These are phyloP conservation scores for Skeletonema tropicum DNA, from an alignment of 108 stramenopile genomes.

Conservation along the genomic window DNA sequence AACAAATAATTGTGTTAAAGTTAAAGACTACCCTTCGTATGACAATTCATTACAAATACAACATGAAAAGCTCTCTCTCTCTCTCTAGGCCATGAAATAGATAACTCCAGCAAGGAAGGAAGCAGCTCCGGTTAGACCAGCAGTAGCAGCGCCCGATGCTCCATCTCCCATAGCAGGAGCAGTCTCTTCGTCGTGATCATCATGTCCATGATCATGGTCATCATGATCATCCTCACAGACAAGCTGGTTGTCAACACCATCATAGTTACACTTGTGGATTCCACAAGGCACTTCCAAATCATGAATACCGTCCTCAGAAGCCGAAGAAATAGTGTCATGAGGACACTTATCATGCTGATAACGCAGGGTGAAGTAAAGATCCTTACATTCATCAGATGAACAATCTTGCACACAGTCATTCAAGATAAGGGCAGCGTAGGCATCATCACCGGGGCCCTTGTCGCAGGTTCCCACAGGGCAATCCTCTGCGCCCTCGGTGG, in stretches of 20 bases:
- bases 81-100: not conserved
- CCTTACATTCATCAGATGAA: slow-evolving; percentile 24
- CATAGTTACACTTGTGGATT: slow-evolving; percentile 21
- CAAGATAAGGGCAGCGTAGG: slow-evolving; percentile 31
- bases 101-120: not conserved
- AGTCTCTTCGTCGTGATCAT: not conserved
- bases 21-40: too few species aligned
- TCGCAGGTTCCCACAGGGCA: slow-evolving; percentile 24
- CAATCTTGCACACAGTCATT: slow-evolving; percentile 21
- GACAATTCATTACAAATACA: not conserved
- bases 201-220: not conserved
- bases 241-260: slow-evolving; percentile 4
- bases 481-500: slow-evolving; percentile 24
- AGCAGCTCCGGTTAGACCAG: not conserved
- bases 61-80: not conserved
- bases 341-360: slow-evolving; percentile 19
- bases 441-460: slow-evolving; percentile 25
- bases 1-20: too few species aligned
- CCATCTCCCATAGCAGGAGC: not conserved
- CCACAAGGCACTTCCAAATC: slow-evolving; percentile 19
- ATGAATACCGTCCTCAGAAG: slow-evolving; percentile 25
- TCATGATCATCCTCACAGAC: slow-evolving; percentile 13
- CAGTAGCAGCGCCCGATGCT: not conserved
- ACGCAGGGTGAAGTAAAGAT: slow-evolving; percentile 14
- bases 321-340: slow-evolving; percentile 16